These are phyloP conservation scores for maize (Zea mays) DNA, from an alignment of 176 grass and related monocot genomes.

Conservation along the genomic window Zm-B73-REFERENCE-NAM-5.0 NC_050098.1:91053501-91054000, in stretches of 20 bases:
- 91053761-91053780: not conserved
- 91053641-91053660: conserved; percentile 29
- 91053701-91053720: conserved; percentile 19
- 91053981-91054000: conserved; percentile 20
- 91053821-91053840: not conserved
- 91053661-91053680: conserved; percentile 27
- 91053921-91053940: conserved; percentile 34
- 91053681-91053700: conserved; percentile 31
- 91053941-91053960: conserved; percentile 33
- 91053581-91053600: too few relatives aligned
- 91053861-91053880: too few relatives aligned
- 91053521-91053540: conserved; percentile 49
- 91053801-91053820: conserved; percentile 28
- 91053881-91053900: too few relatives aligned
- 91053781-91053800: not conserved
- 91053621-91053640: conserved; percentile 33
- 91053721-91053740: not conserved
- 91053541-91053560: conserved; percentile 41
- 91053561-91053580: not conserved
- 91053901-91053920: not conserved
- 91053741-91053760: conserved; percentile 3
- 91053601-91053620: not conserved
- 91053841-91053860: too few relatives aligned
- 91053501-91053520: conserved; percentile 52
- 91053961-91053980: not conserved